Conservation (phyloP, 129 eudicot species). For the Lactuca sativa region DNA sequence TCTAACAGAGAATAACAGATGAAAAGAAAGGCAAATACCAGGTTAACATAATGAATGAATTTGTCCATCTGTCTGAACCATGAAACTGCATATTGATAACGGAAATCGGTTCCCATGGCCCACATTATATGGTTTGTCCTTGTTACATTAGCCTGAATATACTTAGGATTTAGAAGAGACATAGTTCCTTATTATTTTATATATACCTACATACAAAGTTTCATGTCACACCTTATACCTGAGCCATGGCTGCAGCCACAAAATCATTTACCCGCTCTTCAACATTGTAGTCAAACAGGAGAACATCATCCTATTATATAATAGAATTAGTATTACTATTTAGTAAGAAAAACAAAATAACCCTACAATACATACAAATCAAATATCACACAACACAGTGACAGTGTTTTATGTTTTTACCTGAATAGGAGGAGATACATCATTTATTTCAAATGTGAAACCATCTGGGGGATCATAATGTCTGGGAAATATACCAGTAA, state of each 20-base stretch:
- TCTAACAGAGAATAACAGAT: neutral
- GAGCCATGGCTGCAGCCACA: slow-evolving; percentile 88
- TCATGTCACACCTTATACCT: slow-evolving; percentile 38
- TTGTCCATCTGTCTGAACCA: slow-evolving; percentile 99
- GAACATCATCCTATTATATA: slow-evolving; percentile 60
- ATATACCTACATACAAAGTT: neutral
- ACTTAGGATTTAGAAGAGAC: neutral
- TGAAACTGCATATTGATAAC: slow-evolving; percentile 92
- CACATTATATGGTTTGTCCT: slow-evolving; percentile 98
- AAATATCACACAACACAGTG: slow-evolving; percentile 7
- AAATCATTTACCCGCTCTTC: slow-evolving; percentile 88
- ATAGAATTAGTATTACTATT: slow-evolving; percentile 2
- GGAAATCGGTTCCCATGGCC: slow-evolving; percentile 96
- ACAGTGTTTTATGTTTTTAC: slow-evolving; percentile 25
- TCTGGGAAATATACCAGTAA: slow-evolving; percentile 87
- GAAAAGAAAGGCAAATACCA: slow-evolving; percentile 42
- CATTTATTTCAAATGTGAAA: slow-evolving; percentile 89
- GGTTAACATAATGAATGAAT: slow-evolving; percentile 91
- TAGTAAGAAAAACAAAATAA: slow-evolving; percentile 8
- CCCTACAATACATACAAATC: slow-evolving; percentile 5
- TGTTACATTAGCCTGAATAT: slow-evolving; percentile 77
- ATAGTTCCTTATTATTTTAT: neutral
- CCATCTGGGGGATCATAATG: slow-evolving; percentile 99
- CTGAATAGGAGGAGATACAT: slow-evolving; percentile 89
- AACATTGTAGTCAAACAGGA: slow-evolving; percentile 88